These are phyloP conservation scores for Stemphylium beticola DNA, from an alignment of 2,329 filamentous ascomycete species.

Conservation along the genomic window DNA sequence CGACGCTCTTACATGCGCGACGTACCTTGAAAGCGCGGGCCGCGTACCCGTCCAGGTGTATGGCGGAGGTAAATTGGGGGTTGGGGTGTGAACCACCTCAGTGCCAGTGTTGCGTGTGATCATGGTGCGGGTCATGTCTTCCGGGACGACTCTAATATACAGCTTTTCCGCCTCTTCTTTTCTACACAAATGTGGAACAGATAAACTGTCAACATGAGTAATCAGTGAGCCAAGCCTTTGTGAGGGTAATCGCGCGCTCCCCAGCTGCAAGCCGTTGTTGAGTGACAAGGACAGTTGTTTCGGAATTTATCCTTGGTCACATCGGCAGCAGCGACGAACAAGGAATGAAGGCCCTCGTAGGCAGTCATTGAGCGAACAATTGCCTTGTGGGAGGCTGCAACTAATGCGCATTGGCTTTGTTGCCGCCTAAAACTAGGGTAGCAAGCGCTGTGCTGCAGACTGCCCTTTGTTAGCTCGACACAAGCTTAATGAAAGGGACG, in stretches of 20 bases:
- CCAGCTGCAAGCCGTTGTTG: slow-evolving; percentile 24
- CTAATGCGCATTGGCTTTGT: slow-evolving; percentile 23
- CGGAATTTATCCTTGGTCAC: slow-evolving; percentile 27
- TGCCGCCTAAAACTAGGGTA: slow-evolving; percentile 10
- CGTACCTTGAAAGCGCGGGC: slow-evolving; percentile 27
- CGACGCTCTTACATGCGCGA: slow-evolving; percentile 22
- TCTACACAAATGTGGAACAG: background rate
- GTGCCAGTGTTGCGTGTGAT: slow-evolving; percentile 18
- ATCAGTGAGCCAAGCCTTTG: slow-evolving; percentile 12
- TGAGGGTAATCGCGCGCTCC: slow-evolving; percentile 6
- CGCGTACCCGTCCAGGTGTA: slow-evolving; percentile 35
- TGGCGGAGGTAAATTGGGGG: slow-evolving; percentile 38
- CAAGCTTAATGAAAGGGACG: background rate
- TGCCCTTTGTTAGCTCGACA: slow-evolving; percentile 16
- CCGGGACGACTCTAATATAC: background rate
- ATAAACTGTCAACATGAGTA: background rate
- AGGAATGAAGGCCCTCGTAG: slow-evolving; percentile 15
- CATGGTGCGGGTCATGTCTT: slow-evolving; percentile 17
- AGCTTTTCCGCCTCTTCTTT: background rate
- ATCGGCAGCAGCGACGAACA: slow-evolving; percentile 6
- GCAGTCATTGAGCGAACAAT: slow-evolving; percentile 14
- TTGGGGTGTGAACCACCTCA: slow-evolving; percentile 28
- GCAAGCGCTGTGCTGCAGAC: slow-evolving; percentile 22
- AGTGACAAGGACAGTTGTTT: slow-evolving; percentile 24
- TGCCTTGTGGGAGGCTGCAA: slow-evolving; percentile 30